Base-by-base conservation (phyloP, 352 stramenopile genomes). In the Globisporangium irregulare region DNA sequence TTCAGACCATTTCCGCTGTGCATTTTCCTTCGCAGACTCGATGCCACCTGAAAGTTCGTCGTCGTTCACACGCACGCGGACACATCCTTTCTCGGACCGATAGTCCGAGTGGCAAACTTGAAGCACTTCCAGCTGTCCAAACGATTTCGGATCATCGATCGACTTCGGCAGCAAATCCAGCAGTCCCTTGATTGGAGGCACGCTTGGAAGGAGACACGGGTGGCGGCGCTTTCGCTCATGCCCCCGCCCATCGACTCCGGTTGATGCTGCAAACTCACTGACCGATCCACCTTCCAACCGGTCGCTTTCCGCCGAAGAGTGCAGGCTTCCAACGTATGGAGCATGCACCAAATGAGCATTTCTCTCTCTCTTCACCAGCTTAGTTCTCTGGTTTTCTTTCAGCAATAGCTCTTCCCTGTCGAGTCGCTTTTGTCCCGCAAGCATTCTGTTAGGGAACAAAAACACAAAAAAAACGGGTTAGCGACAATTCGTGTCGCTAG, bases 81-180 rank as follows among this genome's bases (percentile, higher is more conserved):
- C 68, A 38, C 81, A 91, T 4, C 88, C 83, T 69, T 80, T 82
- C 57, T 91, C 80, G 0, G 75, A 73, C 3, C 80, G 81, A 62
- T 83, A 80, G 63, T 93, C 79, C 0, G 89, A 94, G 73, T 96
- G 83, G 34, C 85, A 96, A 12, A 82, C 84, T 74, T 95, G 87
- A 6, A 96, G 59, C 27, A 96, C 83, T 66, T 93, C 84, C 15
- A 95, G 58, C 68, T 93, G 83, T 3, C 80, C 84, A 41, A 90
- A 58, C 20, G 72, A 73, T 46, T 80, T 86, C 7, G 78, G 68
- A 32, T 93, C 80, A 63, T 89, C 79, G 2, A 81, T 68, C n/a
- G 82, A 76, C 61, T 92, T 94, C 1, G 89, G 89, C 6, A 96
- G 70, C n/a, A 96, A 59, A 48, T 96, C 89, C 4, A 96, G 62